Evolutionary conservation across 177 flowering plant genomes (phyloP), one percentile per base, ranked within the genome.

Genomic region (Vitis hybrid): DNA sequence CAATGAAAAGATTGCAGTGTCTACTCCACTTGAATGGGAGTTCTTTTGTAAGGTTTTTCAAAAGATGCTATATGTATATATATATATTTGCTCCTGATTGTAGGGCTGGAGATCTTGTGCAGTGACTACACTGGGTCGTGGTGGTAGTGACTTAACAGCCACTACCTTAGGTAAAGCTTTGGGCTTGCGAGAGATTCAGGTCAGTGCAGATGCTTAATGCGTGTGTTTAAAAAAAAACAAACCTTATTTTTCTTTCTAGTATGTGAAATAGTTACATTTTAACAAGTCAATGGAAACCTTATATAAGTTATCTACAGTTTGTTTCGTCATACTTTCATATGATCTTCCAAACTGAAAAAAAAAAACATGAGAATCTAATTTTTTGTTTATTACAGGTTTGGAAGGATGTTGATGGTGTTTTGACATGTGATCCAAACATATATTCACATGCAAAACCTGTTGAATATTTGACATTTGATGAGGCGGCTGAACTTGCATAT

Each of bases 391-490:
- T 50, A 65, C 81, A 95, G 99, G 98, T 95, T 18, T 95, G 99
- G 99, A 95, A 95, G 78, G 99, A 95, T 81, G 99, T 95, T 67
- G 99, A 95, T 79, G 98, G 99, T 62, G 98, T 93, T 62, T 76
- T 95, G 77, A 93, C 99, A 2, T 91, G 98, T 72, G 99, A 95
- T 81, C 99, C 99, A 26, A 91, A 87, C 74, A 91, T 95, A 69
- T 82, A 82, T 81, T 67, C 89, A 45, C 66, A 16, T 18, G 98
- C 99, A 58, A 70, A 78, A 65, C 94, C 99, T 60, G 98, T 95
- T 60, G 97, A 97, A 33, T 85, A 72, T 76, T 76, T 95, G 81
- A 95, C 99, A 67, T 95, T 91, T 79, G 98, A 95, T 10, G 99
- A 95, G 83, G 99, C 99, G 19, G 87, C 97, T 51, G 97, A 93